Percentiles rank a stretch among this genome's conserved stretches.
Conservation (phyloP, 371 early-diverging fungal genomes). For the Batrachochytrium dendrobatidis region DNA sequence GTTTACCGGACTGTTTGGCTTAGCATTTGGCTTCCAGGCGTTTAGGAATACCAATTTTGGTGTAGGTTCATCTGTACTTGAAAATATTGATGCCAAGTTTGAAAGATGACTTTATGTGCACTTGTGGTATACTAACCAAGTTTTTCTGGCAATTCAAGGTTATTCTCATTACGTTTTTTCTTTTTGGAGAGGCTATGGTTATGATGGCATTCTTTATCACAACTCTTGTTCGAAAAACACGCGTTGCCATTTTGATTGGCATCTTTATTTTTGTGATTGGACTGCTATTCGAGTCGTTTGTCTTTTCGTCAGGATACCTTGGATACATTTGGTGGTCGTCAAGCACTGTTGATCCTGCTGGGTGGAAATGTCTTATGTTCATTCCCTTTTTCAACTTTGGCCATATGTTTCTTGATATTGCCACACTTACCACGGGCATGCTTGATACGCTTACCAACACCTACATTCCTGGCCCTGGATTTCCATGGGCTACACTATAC, state of each 20-base stretch:
- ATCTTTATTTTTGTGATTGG: constrained; percentile 68
- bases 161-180: constrained; percentile 52
- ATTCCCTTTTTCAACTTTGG: constrained; percentile 72
- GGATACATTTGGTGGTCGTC: constrained; percentile 62
- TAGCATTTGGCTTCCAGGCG: constrained; percentile 48
- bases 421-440: constrained; percentile 49
- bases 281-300: constrained; percentile 59
- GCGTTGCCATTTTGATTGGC: constrained; percentile 52
- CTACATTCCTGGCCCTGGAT: constrained; percentile 52
- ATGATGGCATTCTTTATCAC: constrained; percentile 62
- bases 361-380: constrained; percentile 34
- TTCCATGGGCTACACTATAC: constrained; percentile 50
- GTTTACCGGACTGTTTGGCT: constrained; percentile 49
- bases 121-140: background rate
- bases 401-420: constrained; percentile 58
- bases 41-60: constrained; percentile 53
- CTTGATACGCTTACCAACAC: constrained; percentile 51
- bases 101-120: too few relatives aligned
- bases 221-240: constrained; percentile 44
- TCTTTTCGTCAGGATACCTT: constrained; percentile 44
- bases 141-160: constrained; percentile 21
- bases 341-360: background rate
- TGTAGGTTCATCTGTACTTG: constrained; percentile 17
- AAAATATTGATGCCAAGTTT: too few relatives aligned
- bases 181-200: constrained; percentile 64